Base-by-base conservation (phyloP, 192 early-diverging fungal species). In the Haplosporangium gracile region DNA sequence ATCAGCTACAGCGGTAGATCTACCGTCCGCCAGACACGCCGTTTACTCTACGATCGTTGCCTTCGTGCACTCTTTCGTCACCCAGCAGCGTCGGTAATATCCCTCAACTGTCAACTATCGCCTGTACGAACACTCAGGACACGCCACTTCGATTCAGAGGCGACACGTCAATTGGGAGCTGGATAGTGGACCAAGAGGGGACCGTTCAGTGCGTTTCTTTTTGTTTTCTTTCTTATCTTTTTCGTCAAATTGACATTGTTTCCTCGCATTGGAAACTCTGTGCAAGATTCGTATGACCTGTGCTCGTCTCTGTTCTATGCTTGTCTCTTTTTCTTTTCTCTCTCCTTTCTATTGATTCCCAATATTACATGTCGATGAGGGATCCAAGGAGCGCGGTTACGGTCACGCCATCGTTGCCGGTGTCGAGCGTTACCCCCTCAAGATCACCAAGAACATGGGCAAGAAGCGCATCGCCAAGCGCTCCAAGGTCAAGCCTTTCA, bases 351-450 rank as follows among this genome's bases (percentile, higher is more conserved):
- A 76, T 82, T 80, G 49, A 51, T 51, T 77, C 53, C 55, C 73
- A 75, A 51, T 43, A 78, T 77, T 89, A 91, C 90, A 92, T 92
- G 92, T 92, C 87, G 99, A 99, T 91, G 99, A 99, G 89, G 98
- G 99, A 88, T 98, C 96, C 90, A 96, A 96, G 92, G 96, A 97
- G 81, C 96, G 96, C 88, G 96, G 95, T 78, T 99, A 98, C 93
- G 96, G 96, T 85, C 97, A 99, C 91, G 99, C 99, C 88, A 93
- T 99, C 84, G 97, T 99, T 91, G 98, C 96, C 79, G 99, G 99
- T 91, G 93, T 99, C 78, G 97, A 98, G 91, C 93, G 96, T 83
- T 98, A 98, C 93, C 99, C 99, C 70, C 92, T 96, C 78, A 99
- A 99, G 95, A 96, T 99, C 85, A 98, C 97, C 91, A 95, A 95